These are phyloP conservation scores for Colletotrichum costaricense DNA, from an alignment of 2,329 filamentous ascomycete genomes.

Conservation along the genomic window DNA sequence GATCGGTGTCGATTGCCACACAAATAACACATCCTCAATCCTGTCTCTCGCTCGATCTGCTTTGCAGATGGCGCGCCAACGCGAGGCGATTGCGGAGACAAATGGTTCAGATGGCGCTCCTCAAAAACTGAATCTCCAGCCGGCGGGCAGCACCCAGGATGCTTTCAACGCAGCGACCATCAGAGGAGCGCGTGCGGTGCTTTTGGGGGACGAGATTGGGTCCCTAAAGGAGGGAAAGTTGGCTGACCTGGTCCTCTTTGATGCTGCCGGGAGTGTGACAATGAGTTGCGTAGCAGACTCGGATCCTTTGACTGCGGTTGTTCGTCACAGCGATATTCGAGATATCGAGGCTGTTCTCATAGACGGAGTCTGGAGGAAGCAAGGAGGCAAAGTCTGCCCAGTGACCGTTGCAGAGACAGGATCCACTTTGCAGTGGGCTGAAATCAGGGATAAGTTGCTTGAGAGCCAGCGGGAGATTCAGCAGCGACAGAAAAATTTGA, in stretches of 20 bases:
- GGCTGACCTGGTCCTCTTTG: no score
- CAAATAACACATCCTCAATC: slow-evolving; percentile 35
- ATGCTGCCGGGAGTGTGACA: slow-evolving; percentile 43
- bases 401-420: background rate
- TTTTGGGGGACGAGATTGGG: no score
- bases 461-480: slow-evolving; percentile 1
- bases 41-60: slow-evolving; percentile 32
- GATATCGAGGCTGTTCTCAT: background rate
- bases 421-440: background rate
- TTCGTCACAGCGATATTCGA: slow-evolving; percentile 2
- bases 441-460: background rate
- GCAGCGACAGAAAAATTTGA: background rate
- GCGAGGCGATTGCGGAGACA: no score
- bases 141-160: no score
- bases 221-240: no score
- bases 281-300: slow-evolving; percentile 49
- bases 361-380: no score
- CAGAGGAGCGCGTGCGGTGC: no score
- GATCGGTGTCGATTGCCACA: slow-evolving; percentile 39
- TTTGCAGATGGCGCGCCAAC: slow-evolving; percentile 33
- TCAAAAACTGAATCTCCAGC: no score
- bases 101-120: no score
- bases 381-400: background rate
- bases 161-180: no score
- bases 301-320: slow-evolving; percentile 8